Evolutionary conservation across 192 early-diverging fungal genomes (phyloP).

Genomic region (Podila horticola): DNA sequence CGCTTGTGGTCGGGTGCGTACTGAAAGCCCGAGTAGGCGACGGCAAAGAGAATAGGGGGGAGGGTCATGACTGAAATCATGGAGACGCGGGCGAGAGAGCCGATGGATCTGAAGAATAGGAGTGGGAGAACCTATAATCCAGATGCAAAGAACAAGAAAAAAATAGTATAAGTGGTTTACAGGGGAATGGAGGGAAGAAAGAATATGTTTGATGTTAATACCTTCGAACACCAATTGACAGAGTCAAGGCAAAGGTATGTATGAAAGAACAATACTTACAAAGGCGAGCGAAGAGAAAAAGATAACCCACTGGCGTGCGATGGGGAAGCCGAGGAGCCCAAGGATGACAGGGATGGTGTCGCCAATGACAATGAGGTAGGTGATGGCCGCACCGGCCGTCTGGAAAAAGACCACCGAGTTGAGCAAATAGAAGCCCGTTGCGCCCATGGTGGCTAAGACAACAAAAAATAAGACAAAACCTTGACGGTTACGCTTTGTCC

Average conservation of each 20-base stretch:
- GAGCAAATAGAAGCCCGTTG: constrained; percentile 59
- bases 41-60: constrained; percentile 69
- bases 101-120: constrained; percentile 70
- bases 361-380: constrained; percentile 68
- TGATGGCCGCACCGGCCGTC: constrained; percentile 68
- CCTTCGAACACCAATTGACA: not conserved
- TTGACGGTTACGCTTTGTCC: too few relatives aligned
- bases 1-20: constrained; percentile 62
- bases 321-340: constrained; percentile 29
- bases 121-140: constrained; percentile 66
- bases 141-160: not conserved
- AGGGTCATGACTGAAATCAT: constrained; percentile 66
- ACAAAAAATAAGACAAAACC: not conserved
- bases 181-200: too few relatives aligned
- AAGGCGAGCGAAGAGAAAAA: constrained; percentile 49
- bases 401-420: constrained; percentile 68
- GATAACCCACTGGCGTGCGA: constrained; percentile 48
- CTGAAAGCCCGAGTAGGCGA: constrained; percentile 64
- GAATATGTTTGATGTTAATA: too few relatives aligned
- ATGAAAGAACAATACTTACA: constrained; percentile 34
- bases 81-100: constrained; percentile 64
- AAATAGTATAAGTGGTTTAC: not conserved
- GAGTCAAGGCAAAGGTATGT: not conserved
- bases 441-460: constrained; percentile 56
- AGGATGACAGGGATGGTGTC: constrained; percentile 60